A percentile compares a stretch with the other conserved stretches of the same genome.
These are phyloP conservation scores for Cronartium quercuum DNA, from an alignment of 1,284 basidiomycete genomes.

Conservation along the genomic window DNA sequence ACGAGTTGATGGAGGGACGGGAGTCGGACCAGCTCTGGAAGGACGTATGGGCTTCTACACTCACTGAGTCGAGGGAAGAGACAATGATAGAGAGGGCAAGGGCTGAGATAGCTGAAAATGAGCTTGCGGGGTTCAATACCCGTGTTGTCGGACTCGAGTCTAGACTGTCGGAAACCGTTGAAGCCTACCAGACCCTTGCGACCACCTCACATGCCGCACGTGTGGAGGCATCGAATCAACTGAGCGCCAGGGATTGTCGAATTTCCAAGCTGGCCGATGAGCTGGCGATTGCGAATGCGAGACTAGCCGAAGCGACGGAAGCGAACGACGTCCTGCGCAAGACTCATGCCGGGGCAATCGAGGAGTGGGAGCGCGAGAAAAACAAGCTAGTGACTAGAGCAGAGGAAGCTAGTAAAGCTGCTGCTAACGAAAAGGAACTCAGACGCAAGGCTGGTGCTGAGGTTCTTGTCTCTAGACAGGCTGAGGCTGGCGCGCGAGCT, in stretches of 20 bases:
- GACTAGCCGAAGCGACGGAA: neutral
- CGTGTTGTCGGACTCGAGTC: neutral
- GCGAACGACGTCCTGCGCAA: neutral
- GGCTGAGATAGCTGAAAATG: neutral
- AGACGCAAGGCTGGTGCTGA: neutral
- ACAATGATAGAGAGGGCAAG: neutral
- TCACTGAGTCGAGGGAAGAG: constrained; percentile 1
- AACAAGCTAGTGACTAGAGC: neutral
- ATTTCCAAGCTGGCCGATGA: constrained; percentile 6
- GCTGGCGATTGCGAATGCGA: neutral
- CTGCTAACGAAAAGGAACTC: constrained; percentile 14
- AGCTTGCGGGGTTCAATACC: neutral
- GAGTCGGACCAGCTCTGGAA: neutral
- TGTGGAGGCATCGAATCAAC: neutral
- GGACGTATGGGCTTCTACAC: neutral
- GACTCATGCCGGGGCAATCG: neutral
- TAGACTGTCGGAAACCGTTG: neutral
- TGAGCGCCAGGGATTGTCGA: neutral
- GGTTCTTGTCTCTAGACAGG: constrained; percentile 22
- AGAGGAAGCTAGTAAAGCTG: constrained; percentile 13
- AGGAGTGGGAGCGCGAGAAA: constrained; percentile 14
- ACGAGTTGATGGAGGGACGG: neutral
- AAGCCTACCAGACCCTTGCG: constrained; percentile 6
- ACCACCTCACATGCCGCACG: neutral
- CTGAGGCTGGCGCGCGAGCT: constrained; percentile 10